Base-by-base conservation (phyloP, 2,329 filamentous ascomycete species). In the Penicillium sp. region DNA sequence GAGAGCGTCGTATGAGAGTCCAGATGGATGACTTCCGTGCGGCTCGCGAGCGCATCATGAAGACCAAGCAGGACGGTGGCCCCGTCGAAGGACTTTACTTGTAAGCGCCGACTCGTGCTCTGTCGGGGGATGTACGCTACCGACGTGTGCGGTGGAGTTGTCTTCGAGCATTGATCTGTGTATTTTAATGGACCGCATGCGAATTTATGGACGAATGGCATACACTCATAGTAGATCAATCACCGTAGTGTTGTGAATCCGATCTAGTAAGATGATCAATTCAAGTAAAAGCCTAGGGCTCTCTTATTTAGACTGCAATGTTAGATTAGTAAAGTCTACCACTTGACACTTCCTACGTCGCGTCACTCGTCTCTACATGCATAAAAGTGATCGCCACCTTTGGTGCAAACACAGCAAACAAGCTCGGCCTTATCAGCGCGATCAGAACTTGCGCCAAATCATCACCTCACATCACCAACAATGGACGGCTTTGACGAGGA, bases 21-120 rank as follows among this genome's bases (percentile, higher is more conserved):
- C 93, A 98, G 78, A 99, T 99, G 95, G 91, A 93, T 8, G 95
- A 99, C 78, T 99, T 99, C 83, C 84, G 95, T 55, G 84, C 91
- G 55, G 95, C 95, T 24, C 86, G 93, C 68, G 95, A 99, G 79
- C 88, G 91, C 65, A 96, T 99, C 61, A 83, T 99, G 76, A 96
- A 96, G 81, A 99, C 96, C 49, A 99, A 99, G 88, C 95, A 90
- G 71, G 95, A 99, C 81, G 93, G 93, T 67, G 96, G 98, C 79
- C 95, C 96, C 0, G 67, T 74, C 49, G 95, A 99, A 81, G 95
- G 95, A 67, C 80, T 99, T 85, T 99, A 99, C 81, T 87, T 99
- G 89, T 99, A 97, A 73, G 59, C 57, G 56, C 52, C 60, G 50
- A 54, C 24, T 51, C 43, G 54, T 63, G 58, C 29, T 59, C 52